Percentiles rank a stretch among this genome's conserved stretches.
These are phyloP conservation scores for Starmerella vaccinii DNA, from an alignment of 805 yeast genomes.

Conservation along the genomic window DNA sequence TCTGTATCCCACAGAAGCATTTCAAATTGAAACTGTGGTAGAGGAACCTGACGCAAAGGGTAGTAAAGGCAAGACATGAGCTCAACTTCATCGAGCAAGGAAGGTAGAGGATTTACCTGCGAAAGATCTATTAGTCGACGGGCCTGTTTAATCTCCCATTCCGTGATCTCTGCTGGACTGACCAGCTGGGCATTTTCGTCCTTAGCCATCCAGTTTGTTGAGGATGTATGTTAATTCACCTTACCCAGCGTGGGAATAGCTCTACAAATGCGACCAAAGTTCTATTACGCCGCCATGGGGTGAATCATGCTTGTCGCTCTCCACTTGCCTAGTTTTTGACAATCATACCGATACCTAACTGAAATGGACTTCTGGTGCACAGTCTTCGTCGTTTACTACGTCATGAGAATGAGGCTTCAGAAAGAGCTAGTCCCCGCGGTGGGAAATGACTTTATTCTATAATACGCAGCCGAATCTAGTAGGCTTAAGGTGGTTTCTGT, in stretches of 20 bases:
- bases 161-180: background rate
- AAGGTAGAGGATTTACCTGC: background rate
- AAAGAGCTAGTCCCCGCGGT: too few relatives aligned
- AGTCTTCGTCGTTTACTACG: too few relatives aligned
- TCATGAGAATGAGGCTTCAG: too few relatives aligned
- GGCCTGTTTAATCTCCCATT: background rate
- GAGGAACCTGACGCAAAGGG: conserved; percentile 11
- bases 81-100: background rate
- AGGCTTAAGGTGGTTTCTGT: too few relatives aligned
- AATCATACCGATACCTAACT: too few relatives aligned
- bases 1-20: conserved; percentile 18
- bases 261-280: too few relatives aligned
- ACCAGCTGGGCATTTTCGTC: background rate
- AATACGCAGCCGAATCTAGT: too few relatives aligned
- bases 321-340: too few relatives aligned
- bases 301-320: too few relatives aligned
- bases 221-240: background rate
- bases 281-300: too few relatives aligned
- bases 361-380: too few relatives aligned
- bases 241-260: background rate
- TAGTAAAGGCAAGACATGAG: conserved; percentile 9
- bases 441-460: too few relatives aligned
- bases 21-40: conserved; percentile 15
- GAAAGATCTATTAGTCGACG: background rate
- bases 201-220: background rate